Evolutionary conservation across 106 monocot species (phyloP), one percentile per base, ranked within the genome.

Genomic region (Allium sativum): DNA sequence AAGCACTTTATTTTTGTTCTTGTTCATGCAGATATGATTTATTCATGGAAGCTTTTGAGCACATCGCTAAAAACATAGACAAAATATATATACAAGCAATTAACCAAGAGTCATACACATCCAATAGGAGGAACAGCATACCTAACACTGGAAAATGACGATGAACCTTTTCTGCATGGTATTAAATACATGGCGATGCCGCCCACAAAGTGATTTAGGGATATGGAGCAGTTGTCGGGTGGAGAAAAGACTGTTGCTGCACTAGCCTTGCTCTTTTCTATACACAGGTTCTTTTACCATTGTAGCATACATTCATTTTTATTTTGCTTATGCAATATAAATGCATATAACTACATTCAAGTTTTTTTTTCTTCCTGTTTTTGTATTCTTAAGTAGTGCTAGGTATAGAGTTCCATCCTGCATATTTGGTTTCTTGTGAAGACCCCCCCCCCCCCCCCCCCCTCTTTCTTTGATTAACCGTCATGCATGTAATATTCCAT

Each of bases 151-250:
- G 98, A 98, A 78, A 98, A 92, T 74, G 98, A 98, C 61, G 98
- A 98, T 55, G 98, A 98, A 16, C 98, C 92, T 20, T 98, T 92
- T 69, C 76, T 98, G 56, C 76, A 98, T 68, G 98, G 98, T 21
- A 98, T 98, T 56, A 98, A 98, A 63, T 98, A 92, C 74, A 92
- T 92, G 52, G 92, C 92, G 43, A 98, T 98, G 98, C 98, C 98
- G 40, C 98, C 98, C 59, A 98, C 98, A 51, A 98, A 98, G 59
- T 82, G 92, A 13, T 98, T 98, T 64, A 76, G 92, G 62, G 98
- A 98, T 72, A 98, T 98, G 92, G 98, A 98, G 16, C 98, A 85
- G 74, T 77, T 98, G 72, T 98, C 98, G 14, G 98, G 98, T 44
- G 98, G 98, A 14, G 98, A 98, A 60, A 98, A 98, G 69, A 98